Percentiles rank a stretch among this genome's conserved stretches.
These are phyloP conservation scores for Martiniozyma asiatica DNA, from an alignment of 1,139 yeast species.

Conservation along the genomic window DNA sequence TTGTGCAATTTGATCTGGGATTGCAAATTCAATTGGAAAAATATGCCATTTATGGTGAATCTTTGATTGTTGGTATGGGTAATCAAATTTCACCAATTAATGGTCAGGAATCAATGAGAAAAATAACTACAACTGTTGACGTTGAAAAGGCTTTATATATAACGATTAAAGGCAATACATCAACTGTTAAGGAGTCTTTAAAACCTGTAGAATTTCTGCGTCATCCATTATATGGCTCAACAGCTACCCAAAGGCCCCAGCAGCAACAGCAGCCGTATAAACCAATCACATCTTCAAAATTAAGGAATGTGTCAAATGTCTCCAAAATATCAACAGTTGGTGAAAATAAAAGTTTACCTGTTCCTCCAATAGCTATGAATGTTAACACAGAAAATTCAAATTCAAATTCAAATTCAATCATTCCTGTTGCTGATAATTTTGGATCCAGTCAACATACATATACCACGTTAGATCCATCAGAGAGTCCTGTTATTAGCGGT, in stretches of 20 bases:
- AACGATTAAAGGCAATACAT: slow-evolving; percentile 31
- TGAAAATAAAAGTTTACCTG: slow-evolving; percentile 4
- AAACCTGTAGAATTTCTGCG: slow-evolving; percentile 65
- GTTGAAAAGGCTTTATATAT: slow-evolving; percentile 73
- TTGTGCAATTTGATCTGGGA: slow-evolving; percentile 81
- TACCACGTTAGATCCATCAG: slow-evolving; percentile 19
- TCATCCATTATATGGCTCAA: slow-evolving; percentile 52
- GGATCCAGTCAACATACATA: slow-evolving; percentile 13
- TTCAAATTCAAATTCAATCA: no score
- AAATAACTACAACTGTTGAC: slow-evolving; percentile 64
- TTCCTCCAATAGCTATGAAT: slow-evolving; percentile 3
- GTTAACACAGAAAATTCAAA: background rate
- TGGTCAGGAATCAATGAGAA: slow-evolving; percentile 55
- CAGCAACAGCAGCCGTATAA: background rate
- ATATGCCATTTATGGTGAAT: slow-evolving; percentile 80
- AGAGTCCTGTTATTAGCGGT: slow-evolving; percentile 13
- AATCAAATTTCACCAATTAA: slow-evolving; percentile 67
- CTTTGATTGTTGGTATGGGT: slow-evolving; percentile 72
- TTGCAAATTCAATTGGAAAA: slow-evolving; percentile 79
- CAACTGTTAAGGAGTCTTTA: slow-evolving; percentile 19
- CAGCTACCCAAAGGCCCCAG: slow-evolving; percentile 3
- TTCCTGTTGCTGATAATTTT: no score
- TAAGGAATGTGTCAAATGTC: slow-evolving; percentile 7
- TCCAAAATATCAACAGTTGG: slow-evolving; percentile 1
- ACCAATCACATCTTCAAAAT: slow-evolving; percentile 2